phyloP scores from a whole-genome alignment of 805 yeast species.

The Pichia rugopelliculosa region DNA sequence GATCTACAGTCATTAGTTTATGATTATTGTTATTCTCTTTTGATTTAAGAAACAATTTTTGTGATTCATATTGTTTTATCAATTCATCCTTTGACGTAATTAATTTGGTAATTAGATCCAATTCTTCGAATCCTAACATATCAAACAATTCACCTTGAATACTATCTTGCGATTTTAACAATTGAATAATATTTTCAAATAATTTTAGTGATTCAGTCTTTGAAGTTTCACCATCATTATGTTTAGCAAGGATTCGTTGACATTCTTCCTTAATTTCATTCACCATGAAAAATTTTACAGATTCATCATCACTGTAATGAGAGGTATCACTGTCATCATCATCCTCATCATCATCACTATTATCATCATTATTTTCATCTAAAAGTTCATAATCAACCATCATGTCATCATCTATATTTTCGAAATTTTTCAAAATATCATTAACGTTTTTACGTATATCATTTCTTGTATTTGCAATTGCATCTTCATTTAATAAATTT shows the following conservation, averaged over 20 bases:
- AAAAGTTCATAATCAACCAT: slow-evolving; percentile 10
- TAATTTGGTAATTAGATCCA: slow-evolving; percentile 66
- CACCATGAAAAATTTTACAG: slow-evolving; percentile 11
- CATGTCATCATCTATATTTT: slow-evolving; percentile 21
- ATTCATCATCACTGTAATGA: slow-evolving; percentile 6
- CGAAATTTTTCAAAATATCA: slow-evolving; percentile 27
- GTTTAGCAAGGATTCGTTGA: slow-evolving; percentile 23
- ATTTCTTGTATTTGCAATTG: slow-evolving; percentile 17
- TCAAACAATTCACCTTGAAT: slow-evolving; percentile 71
- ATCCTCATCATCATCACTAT: slow-evolving; percentile 1
- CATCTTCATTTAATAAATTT: slow-evolving; percentile 27
- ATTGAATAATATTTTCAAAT: slow-evolving; percentile 26
- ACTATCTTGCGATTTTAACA: slow-evolving; percentile 32
- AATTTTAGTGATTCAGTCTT: slow-evolving; percentile 11
- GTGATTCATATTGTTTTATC: slow-evolving; percentile 17
- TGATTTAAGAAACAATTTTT: background rate
- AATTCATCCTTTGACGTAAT: slow-evolving; percentile 38
- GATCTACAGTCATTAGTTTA: slow-evolving; percentile 43
- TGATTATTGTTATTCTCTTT: background rate
- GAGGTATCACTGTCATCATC: slow-evolving; percentile 6
- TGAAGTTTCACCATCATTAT: slow-evolving; percentile 15
- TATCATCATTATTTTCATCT: slow-evolving; percentile 2
- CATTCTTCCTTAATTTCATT: slow-evolving; percentile 19
- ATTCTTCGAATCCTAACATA: slow-evolving; percentile 76
- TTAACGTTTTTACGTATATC: slow-evolving; percentile 20